These are phyloP conservation scores for Gentiana dahurica DNA, from an alignment of 257 asterid species.

Conservation along the genomic window DNA sequence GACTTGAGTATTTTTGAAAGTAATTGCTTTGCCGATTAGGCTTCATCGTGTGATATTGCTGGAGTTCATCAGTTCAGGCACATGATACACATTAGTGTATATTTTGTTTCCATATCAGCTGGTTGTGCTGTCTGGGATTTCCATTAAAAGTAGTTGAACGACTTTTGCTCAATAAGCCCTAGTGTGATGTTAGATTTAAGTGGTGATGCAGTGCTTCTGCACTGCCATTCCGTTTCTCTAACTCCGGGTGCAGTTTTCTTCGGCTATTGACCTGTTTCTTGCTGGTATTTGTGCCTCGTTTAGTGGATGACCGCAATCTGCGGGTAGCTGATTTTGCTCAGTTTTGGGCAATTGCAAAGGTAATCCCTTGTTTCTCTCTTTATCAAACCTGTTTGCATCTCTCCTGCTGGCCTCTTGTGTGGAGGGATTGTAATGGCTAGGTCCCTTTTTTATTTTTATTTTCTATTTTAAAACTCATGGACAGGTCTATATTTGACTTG, in stretches of 20 bases:
- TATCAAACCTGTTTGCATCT: conserved; percentile 23
- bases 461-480: too few relatives aligned
- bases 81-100: too few relatives aligned
- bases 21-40: too few relatives aligned
- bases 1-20: conserved; percentile 3
- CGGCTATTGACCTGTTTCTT: conserved; percentile 95
- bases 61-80: too few relatives aligned
- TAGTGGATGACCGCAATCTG: conserved; percentile 99
- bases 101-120: neutral
- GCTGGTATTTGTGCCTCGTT: conserved; percentile 96
- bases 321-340: conserved; percentile 99
- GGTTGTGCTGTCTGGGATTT: conserved; percentile 5
- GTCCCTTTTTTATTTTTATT: too few relatives aligned
- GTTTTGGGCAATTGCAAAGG: conserved; percentile 99
- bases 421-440: neutral
- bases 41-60: too few relatives aligned
- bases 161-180: conserved; percentile 6
- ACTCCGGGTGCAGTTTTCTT: conserved; percentile 91
- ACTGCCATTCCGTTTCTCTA: conserved; percentile 80
- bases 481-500: too few relatives aligned
- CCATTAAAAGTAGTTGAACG: neutral
- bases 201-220: conserved; percentile 80
- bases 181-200: conserved; percentile 49
- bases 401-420: conserved; percentile 5
- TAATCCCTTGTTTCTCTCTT: conserved; percentile 67